Percentiles rank a stretch among this genome's conserved stretches.
Evolutionary conservation across 768 basidiomycete genomes (phyloP).

Genomic region (Auriscalpium vulgare): DNA sequence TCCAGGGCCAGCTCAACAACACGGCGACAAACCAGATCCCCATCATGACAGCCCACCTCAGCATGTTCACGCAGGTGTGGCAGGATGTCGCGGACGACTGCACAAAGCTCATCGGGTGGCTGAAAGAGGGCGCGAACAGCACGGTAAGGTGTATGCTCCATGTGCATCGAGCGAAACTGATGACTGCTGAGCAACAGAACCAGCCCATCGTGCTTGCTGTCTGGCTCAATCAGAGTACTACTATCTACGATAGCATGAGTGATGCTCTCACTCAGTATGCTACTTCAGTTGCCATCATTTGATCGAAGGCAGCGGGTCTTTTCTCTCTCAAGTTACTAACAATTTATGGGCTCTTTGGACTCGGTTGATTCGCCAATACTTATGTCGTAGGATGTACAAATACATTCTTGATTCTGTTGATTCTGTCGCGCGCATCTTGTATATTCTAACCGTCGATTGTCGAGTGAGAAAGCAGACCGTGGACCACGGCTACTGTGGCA

Average conservation of each 20-base stretch:
- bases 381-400: background rate
- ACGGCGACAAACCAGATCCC: background rate
- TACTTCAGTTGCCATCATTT: background rate
- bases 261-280: background rate
- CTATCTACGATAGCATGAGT: background rate
- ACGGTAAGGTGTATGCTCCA: background rate
- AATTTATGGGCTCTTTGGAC: background rate
- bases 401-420: background rate
- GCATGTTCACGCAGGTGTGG: background rate
- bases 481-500: too few species aligned
- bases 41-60: background rate
- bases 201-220: constrained; percentile 23
- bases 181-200: background rate
- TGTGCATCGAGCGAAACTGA: background rate
- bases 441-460: too few species aligned
- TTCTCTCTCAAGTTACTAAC: background rate
- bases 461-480: background rate
- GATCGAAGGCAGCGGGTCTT: background rate
- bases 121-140: background rate
- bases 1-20: background rate
- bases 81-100: background rate
- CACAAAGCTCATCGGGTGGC: background rate
- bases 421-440: background rate
- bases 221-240: background rate
- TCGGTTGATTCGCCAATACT: too few species aligned